Evolutionary conservation across 805 yeast genomes (phyloP), one percentile per base, ranked within the genome.

Genomic region (Candida chilensis): DNA sequence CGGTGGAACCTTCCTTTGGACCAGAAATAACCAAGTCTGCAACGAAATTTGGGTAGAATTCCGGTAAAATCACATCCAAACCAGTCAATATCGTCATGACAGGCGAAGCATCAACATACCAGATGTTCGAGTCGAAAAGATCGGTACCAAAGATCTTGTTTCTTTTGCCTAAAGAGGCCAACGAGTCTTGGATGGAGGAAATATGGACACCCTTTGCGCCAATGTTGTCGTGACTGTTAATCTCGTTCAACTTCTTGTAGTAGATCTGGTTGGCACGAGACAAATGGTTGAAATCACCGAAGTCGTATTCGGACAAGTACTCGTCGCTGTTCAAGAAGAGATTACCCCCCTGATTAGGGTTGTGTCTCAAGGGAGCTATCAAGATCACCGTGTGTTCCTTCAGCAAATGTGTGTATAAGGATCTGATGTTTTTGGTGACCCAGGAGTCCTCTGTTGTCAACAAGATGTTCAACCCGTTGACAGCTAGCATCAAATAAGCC

Each of bases 31-130:
- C 12, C 12, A 22, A 22, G 13, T 22, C 25, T 22, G 13, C 6
- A 5, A n/a, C 13, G 12, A 22, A 22, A 22, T 22, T 15, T 8
- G 25, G 25, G 13, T 22, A 22, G 6, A 5, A 8, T n/a, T 7
- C 6, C 7, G 25, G 25, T n/a, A 13, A 10, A 14, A 25, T 25
- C 6, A 7, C 11, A 25, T 25, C 27, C 16, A 14, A 8, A 13
- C 14, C 27, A 13, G 27, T 25, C 6, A 25, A 5, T 13, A 25
- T 10, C 10, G 27, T 14, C 27, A 22, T 22, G 6, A 22, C 6
- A 22, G 25, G 25, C 11, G 25, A 22, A 6, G 25, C 25, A 22
- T 22, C 25, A 7, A 22, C 12, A 22, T 22, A 22, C 25, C 25
- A 22, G 6, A 22, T 22, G n/a, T 22, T 22, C 13, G 8, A 7